Conservation (phyloP, 1,284 basidiomycete genomes). For the Sporisorium sorghi region DNA sequence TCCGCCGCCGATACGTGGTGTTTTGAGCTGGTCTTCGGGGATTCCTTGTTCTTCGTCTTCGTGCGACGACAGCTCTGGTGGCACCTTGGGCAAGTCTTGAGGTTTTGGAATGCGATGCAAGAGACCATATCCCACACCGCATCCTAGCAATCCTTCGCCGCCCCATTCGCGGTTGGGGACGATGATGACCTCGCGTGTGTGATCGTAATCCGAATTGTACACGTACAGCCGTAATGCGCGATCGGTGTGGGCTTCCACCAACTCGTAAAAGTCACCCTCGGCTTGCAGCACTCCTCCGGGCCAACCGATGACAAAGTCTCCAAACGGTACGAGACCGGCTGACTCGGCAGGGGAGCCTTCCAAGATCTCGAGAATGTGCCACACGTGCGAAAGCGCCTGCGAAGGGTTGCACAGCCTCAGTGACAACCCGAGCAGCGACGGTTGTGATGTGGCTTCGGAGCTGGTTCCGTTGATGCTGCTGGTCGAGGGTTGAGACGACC, state of each 20-base stretch:
- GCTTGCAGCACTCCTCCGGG: slow-evolving; percentile 84
- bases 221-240: slow-evolving; percentile 93
- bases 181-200: slow-evolving; percentile 69
- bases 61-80: slow-evolving; percentile 32
- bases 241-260: slow-evolving; percentile 93
- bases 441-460: slow-evolving; percentile 65
- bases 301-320: slow-evolving; percentile 92
- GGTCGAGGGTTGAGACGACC: slow-evolving; percentile 72
- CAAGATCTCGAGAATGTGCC: slow-evolving; percentile 96
- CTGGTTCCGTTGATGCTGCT: slow-evolving; percentile 48
- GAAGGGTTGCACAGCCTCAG: slow-evolving; percentile 80
- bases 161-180: slow-evolving; percentile 65
- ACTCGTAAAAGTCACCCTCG: slow-evolving; percentile 96
- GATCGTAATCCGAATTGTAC: slow-evolving; percentile 94
- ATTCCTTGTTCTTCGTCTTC: slow-evolving; percentile 16
- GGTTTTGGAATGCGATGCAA: slow-evolving; percentile 63
- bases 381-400: slow-evolving; percentile 72
- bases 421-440: slow-evolving; percentile 87
- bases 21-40: slow-evolving; percentile 35
- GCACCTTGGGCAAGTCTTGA: slow-evolving; percentile 49
- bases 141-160: slow-evolving; percentile 65
- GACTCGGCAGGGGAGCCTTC: slow-evolving; percentile 93
- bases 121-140: slow-evolving; percentile 65
- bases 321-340: slow-evolving; percentile 82
- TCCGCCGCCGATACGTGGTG: slow-evolving; percentile 33